Evolutionary conservation across 2,329 filamentous ascomycete genomes (phyloP).

Genomic region (Sphaerulina musiva): DNA sequence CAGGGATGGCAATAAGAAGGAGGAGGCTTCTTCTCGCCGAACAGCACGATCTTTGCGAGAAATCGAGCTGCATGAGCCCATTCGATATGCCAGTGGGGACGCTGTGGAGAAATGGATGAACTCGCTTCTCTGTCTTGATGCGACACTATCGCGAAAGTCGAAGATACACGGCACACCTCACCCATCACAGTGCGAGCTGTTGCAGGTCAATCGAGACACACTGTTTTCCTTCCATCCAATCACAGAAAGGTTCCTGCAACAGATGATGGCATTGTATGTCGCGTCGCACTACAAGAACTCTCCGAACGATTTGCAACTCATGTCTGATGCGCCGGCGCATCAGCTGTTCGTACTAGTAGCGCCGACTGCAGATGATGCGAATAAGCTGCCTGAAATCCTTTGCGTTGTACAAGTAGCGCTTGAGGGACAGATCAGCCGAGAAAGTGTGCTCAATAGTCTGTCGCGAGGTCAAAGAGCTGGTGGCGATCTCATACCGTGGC

Average conservation of each 20-base stretch:
- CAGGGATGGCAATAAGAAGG: conserved; percentile 66
- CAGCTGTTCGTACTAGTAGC: conserved; percentile 92
- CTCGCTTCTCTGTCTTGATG: conserved; percentile 84
- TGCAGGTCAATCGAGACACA: conserved; percentile 93
- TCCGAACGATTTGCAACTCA: conserved; percentile 93
- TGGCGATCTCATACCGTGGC: conserved; percentile 93
- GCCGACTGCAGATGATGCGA: conserved; percentile 69
- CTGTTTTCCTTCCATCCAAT: conserved; percentile 97
- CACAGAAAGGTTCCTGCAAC: conserved; percentile 92
- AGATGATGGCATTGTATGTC: conserved; percentile 97
- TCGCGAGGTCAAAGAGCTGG: conserved; percentile 82
- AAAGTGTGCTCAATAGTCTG: conserved; percentile 84
- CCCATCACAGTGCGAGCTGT: conserved; percentile 81
- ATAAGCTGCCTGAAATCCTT: conserved; percentile 80
- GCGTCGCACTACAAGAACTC: conserved; percentile 98
- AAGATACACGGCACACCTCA: conserved; percentile 79
- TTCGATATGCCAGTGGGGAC: conserved; percentile 87
- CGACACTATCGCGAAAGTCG: conserved; percentile 72
- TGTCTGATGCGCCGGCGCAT: conserved; percentile 95
- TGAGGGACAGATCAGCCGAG: conserved; percentile 88
- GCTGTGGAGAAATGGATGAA: conserved; percentile 95
- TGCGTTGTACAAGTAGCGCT: conserved; percentile 91
- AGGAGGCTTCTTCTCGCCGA: conserved; percentile 54
- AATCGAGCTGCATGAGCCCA: conserved; percentile 87
- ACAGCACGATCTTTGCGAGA: conserved; percentile 78